Evolutionary conservation across 306 rosid genomes (phyloP), one percentile per base, ranked within the genome.

Genomic region (Casuarina cunninghamiana): DNA sequence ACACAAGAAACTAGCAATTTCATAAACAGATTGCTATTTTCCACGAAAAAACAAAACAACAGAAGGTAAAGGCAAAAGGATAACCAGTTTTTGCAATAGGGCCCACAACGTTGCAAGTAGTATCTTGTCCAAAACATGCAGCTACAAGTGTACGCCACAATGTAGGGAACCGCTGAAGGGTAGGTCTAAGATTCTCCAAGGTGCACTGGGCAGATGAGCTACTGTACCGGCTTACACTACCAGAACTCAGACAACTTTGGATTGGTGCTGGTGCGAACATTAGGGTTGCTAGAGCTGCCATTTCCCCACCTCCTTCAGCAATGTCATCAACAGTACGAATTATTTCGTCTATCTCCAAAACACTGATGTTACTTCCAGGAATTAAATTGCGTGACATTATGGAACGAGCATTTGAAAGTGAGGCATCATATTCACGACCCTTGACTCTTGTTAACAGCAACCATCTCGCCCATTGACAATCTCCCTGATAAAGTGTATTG

Each of bases 231-330:
- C 85, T 92, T 68, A 94, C 92, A 75, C 95, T 89, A 78, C 93
- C 96, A 41, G 97, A 88, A 79, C 85, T 88, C 87, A 94, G 82
- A 81, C 98, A 94, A 85, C 79, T 89, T 84, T 90, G 92, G 78
- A 90, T 83, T 10, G 97, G 98, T 53, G 80, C 78, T 74, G 95
- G 73, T 51, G 97, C 97, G 81, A 90, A 88, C 97, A 94, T 87
- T 66, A 94, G 86, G 71, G 98, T 94, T 74, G 97, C 98, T 71
- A 94, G 80, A 84, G 97, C 98, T 69, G 97, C 95, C 92, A 94
- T 80, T 90, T 94, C 98, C 43, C 95, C 95, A 57, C 95, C 98
- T 79, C 98, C 96, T 89, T 94, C 98, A 21, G 98, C 97, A 74
- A 94, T 94, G 85, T 94, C 97, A 78, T 91, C 98, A n/a, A 94